Conservation (phyloP, 108 stramenopile species). For the Cyclotella atomus region DNA sequence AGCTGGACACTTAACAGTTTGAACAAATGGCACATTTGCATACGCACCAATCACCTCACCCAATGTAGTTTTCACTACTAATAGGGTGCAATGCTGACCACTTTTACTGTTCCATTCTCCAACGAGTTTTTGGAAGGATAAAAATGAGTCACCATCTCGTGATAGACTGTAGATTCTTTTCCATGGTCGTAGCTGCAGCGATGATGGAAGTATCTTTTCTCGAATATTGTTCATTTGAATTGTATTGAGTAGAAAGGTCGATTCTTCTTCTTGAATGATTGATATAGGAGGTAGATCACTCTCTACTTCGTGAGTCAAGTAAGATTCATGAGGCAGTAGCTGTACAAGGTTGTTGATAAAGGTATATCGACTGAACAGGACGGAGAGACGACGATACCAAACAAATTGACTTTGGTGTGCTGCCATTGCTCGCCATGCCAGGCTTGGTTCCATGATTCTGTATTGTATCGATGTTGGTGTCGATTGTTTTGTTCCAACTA, state of each 20-base stretch:
- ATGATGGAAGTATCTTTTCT: constrained; percentile 58
- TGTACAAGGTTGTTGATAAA: constrained; percentile 62
- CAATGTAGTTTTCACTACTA: constrained; percentile 72
- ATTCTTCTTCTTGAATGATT: constrained; percentile 26
- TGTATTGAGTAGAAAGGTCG: constrained; percentile 27
- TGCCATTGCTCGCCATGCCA: constrained; percentile 83
- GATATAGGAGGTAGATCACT: constrained; percentile 20
- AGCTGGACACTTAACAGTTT: constrained; percentile 40
- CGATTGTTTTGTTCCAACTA: constrained; percentile 19
- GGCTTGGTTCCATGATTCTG: constrained; percentile 47
- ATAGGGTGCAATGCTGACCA: constrained; percentile 52
- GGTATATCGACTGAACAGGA: constrained; percentile 82
- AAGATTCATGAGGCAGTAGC: constrained; percentile 23
- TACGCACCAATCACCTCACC: constrained; percentile 80
- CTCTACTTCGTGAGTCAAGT: constrained; percentile 8
- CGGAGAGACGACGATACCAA: constrained; percentile 86
- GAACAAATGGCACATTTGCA: constrained; percentile 64
- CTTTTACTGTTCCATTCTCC: constrained; percentile 27
- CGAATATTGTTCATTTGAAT: constrained; percentile 51
- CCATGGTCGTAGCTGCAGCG: constrained; percentile 72
- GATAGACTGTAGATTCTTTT: constrained; percentile 75
- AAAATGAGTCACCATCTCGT: constrained; percentile 87
- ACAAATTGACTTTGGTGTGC: constrained; percentile 85
- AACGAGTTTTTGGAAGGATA: constrained; percentile 63
- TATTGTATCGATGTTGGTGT: constrained; percentile 14